Conservation (phyloP, 169 alveolate species). For the Perkinsus chesapeaki region DNA sequence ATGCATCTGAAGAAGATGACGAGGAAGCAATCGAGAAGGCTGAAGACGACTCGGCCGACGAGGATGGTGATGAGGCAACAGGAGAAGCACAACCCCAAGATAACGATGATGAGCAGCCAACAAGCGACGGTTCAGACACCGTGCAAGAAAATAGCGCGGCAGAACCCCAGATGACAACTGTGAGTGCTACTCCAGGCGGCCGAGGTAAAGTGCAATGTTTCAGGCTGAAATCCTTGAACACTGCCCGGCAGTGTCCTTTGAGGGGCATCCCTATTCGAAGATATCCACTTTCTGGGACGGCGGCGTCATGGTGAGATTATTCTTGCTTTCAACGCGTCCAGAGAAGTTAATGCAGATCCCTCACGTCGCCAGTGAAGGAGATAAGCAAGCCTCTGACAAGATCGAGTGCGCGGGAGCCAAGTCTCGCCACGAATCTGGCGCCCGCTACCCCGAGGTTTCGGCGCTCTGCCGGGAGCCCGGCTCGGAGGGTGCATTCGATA, state of each 20-base stretch:
- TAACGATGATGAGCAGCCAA: too few relatives aligned
- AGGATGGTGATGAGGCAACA: too few relatives aligned
- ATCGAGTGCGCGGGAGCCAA: slow-evolving; percentile 1
- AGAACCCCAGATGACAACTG: background rate
- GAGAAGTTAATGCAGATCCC: background rate
- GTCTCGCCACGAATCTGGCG: background rate
- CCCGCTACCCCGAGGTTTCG: background rate
- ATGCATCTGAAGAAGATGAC: too few relatives aligned
- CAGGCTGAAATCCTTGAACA: background rate
- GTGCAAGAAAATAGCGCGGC: too few relatives aligned
- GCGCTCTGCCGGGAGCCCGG: background rate
- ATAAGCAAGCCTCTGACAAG: background rate
- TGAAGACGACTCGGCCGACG: too few relatives aligned
- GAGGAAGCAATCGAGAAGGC: too few relatives aligned
- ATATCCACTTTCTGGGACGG: background rate
- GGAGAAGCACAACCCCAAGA: too few relatives aligned
- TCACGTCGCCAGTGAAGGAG: background rate
- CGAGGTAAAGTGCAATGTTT: background rate
- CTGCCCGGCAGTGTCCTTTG: background rate
- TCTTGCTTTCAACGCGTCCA: background rate
- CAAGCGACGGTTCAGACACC: too few relatives aligned
- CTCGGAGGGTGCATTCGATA: background rate
- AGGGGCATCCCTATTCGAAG: background rate
- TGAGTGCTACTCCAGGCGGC: background rate
- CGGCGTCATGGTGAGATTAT: background rate